A percentile compares a stretch with the other conserved stretches of the same genome.
Evolutionary conservation across 106 monocot genomes (phyloP).

Genomic region (Allium fistulosum): DNA sequence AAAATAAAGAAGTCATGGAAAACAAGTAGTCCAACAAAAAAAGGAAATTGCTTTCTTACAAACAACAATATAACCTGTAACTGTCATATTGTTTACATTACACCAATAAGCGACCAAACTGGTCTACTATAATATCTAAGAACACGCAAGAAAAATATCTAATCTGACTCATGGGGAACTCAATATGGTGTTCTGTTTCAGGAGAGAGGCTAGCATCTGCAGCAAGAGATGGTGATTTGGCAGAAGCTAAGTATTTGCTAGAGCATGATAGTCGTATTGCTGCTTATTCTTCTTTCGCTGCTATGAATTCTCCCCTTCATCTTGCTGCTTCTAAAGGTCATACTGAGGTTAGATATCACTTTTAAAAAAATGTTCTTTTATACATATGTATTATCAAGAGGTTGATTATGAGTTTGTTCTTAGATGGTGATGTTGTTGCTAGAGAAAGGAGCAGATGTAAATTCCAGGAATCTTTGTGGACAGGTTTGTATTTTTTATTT

Average conservation of each 20-base stretch:
- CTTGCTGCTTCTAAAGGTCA: constrained; percentile 78
- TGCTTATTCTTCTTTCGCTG: constrained; percentile 60
- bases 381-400: not conserved
- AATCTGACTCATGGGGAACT: constrained; percentile 55
- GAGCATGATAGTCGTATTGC: constrained; percentile 46
- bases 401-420: not conserved
- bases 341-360: constrained; percentile 28
- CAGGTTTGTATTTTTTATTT: constrained; percentile 30
- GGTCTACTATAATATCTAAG: not conserved
- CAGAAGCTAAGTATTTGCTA: constrained; percentile 55
- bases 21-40: not conserved
- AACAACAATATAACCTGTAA: not conserved
- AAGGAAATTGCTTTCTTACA: not conserved
- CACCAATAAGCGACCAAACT: not conserved
- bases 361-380: not conserved
- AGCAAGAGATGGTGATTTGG: constrained; percentile 67
- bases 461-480: constrained; percentile 72
- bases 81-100: not conserved
- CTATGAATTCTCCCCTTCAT: constrained; percentile 80
- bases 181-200: constrained; percentile 51
- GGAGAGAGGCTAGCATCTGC: constrained; percentile 77
- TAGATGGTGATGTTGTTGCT: constrained; percentile 63
- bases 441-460: constrained; percentile 72
- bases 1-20: not conserved
- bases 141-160: not conserved